Evolutionary conservation across 352 stramenopile species (phyloP).

Genomic region (Globisporangium emineosum): DNA sequence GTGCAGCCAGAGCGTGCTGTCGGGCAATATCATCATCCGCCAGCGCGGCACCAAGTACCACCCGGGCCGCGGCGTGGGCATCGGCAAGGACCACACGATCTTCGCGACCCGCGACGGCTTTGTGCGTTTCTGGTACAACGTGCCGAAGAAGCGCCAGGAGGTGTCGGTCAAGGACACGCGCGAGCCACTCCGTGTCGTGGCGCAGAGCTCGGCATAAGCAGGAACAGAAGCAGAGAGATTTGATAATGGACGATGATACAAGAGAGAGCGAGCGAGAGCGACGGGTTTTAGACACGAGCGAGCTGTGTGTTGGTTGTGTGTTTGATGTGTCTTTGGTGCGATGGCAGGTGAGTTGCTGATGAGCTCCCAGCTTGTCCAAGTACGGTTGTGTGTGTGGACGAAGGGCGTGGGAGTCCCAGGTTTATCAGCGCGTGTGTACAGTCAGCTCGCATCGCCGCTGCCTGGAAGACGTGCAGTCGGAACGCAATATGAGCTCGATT

Average conservation of each 20-base stretch:
- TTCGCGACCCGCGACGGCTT: conserved; percentile 86
- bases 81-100: conserved; percentile 94
- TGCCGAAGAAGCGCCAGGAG: conserved; percentile 80
- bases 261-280: background rate
- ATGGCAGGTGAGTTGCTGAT: background rate
- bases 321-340: background rate
- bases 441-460: too few species aligned
- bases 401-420: background rate
- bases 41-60: conserved; percentile 97
- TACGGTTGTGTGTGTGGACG: background rate
- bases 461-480: background rate
- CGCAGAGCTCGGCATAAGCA: conserved; percentile 17
- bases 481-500: background rate
- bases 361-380: background rate
- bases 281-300: conserved; percentile 4
- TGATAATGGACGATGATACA: conserved; percentile 16
- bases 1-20: conserved; percentile 75
- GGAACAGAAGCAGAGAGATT: background rate
- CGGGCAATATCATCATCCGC: conserved; percentile 97
- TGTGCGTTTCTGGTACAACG: conserved; percentile 91
- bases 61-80: conserved; percentile 90
- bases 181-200: conserved; percentile 41
- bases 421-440: background rate
- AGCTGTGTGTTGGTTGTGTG: background rate
- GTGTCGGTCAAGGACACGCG: conserved; percentile 81